Conservation (phyloP, 2,329 filamentous ascomycete genomes). For the Kalaharituber pfeilii region DNA sequence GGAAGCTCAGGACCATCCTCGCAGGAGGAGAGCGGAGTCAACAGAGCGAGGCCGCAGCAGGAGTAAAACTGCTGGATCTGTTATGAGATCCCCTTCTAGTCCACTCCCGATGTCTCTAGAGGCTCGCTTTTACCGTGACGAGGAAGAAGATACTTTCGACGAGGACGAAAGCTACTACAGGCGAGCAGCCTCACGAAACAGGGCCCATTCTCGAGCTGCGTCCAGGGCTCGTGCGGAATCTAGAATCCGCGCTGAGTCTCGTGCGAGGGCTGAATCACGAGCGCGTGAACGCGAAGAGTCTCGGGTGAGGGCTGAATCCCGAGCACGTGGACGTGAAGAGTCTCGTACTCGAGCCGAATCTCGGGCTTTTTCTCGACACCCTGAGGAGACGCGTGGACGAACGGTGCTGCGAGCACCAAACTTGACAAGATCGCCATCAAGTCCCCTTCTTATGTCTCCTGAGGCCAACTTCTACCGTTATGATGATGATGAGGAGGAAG, state of each 20-base stretch:
- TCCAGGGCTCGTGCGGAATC: constrained; percentile 10
- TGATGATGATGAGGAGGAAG: constrained; percentile 31
- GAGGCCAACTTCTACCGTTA: constrained; percentile 37
- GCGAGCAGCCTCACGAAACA: constrained; percentile 30
- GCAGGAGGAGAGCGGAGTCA: constrained; percentile 4
- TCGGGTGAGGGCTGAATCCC: constrained; percentile 24
- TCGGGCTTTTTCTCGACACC: constrained; percentile 31
- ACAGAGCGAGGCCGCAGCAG: constrained; percentile 39
- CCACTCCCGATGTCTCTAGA: constrained; percentile 55
- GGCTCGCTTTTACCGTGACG: constrained; percentile 36
- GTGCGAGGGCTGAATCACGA: constrained; percentile 34
- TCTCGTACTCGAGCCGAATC: constrained; percentile 21
- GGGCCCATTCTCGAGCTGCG: background rate
- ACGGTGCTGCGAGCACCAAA: constrained; percentile 39
- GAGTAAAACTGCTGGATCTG: constrained; percentile 35
- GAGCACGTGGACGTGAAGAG: constrained; percentile 20
- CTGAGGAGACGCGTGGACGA: constrained; percentile 40
- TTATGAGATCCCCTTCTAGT: constrained; percentile 56
- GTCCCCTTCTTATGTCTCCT: constrained; percentile 57
- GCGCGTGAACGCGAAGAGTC: constrained; percentile 26
- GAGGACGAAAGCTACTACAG: constrained; percentile 40
- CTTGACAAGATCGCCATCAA: constrained; percentile 54
- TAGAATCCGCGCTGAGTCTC: constrained; percentile 12
- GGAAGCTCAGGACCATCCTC: constrained; percentile 30
- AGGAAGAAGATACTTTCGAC: constrained; percentile 32